A percentile compares a stretch with the other conserved stretches of the same genome.
phyloP scores from a whole-genome alignment of 2,329 filamentous ascomycete genomes.

The Anisogramma anomala region DNA sequence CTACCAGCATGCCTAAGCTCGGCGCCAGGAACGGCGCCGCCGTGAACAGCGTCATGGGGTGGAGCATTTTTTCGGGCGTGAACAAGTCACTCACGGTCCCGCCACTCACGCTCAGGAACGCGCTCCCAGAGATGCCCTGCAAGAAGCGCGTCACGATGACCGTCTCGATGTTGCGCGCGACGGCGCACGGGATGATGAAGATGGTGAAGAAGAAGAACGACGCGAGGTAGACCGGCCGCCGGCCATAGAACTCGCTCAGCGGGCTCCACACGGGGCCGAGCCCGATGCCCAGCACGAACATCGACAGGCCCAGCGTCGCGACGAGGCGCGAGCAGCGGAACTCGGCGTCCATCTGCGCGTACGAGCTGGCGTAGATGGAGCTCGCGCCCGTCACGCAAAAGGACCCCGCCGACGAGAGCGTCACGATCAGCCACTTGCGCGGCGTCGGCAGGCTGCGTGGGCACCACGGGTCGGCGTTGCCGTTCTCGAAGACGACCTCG shows the following conservation, averaged over 20 bases:
- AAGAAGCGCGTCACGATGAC: slow-evolving; percentile 71
- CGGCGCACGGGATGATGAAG: slow-evolving; percentile 71
- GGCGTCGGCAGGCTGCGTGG: slow-evolving; percentile 55
- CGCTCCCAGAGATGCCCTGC: slow-evolving; percentile 57
- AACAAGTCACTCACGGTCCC: slow-evolving; percentile 80
- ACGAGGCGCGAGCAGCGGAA: slow-evolving; percentile 61
- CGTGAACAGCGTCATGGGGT: slow-evolving; percentile 75
- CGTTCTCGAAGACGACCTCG: slow-evolving; percentile 60
- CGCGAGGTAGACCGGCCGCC: slow-evolving; percentile 66
- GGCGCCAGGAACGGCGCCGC: slow-evolving; percentile 53
- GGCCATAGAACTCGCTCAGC: slow-evolving; percentile 68
- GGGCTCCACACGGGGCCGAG: slow-evolving; percentile 54
- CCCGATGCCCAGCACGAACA: slow-evolving; percentile 68
- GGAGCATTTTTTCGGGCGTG: slow-evolving; percentile 52
- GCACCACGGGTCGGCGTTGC: slow-evolving; percentile 59
- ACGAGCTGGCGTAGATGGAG: slow-evolving; percentile 82
- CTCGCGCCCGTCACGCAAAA: slow-evolving; percentile 81
- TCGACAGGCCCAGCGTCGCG: slow-evolving; percentile 67
- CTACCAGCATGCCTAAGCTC: slow-evolving; percentile 48
- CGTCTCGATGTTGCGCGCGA: slow-evolving; percentile 70
- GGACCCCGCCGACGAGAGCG: slow-evolving; percentile 61
- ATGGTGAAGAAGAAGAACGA: slow-evolving; percentile 66
- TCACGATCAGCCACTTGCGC: slow-evolving; percentile 71
- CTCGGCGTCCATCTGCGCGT: slow-evolving; percentile 61
- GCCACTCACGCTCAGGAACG: slow-evolving; percentile 63